Percentiles rank a stretch among this genome's conserved stretches.
phyloP scores from a whole-genome alignment of 176 grass and related monocot genomes.

The Aegilops speltoides region DNA sequence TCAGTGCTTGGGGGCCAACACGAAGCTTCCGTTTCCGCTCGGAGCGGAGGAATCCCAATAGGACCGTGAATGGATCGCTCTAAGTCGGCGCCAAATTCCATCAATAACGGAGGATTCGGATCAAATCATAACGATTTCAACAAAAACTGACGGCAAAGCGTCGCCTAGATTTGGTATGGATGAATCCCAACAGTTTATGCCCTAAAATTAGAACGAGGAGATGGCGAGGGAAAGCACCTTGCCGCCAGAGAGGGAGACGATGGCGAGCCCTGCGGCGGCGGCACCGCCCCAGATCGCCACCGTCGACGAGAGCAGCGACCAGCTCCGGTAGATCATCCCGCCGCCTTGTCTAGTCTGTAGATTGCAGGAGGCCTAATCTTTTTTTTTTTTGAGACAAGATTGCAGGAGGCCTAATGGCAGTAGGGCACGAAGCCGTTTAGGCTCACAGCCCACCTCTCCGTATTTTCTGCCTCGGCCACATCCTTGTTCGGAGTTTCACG shows the following conservation, averaged over 20 bases:
- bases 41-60: not conserved
- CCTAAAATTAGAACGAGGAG: not conserved
- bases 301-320: conserved; percentile 65
- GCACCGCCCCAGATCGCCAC: conserved; percentile 44
- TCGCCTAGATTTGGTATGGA: not conserved
- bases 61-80: not conserved
- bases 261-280: conserved; percentile 38
- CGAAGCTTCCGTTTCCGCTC: not conserved
- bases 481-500: no score
- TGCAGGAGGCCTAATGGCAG: no score
- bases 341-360: not conserved
- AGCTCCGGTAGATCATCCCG: conserved; percentile 60
- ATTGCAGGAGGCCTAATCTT: no score
- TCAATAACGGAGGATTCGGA: not conserved
- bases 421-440: no score
- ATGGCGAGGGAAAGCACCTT: conserved; percentile 42
- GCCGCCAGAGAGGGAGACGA: conserved; percentile 40
- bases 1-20: not conserved
- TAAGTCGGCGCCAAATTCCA: not conserved
- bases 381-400: no score
- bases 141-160: no score
- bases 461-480: no score
- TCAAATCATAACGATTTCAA: not conserved
- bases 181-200: not conserved
- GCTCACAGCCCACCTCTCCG: no score